phyloP scores from a whole-genome alignment of 1,139 yeast genomes.

The Meyerozyma elateridarum region DNA sequence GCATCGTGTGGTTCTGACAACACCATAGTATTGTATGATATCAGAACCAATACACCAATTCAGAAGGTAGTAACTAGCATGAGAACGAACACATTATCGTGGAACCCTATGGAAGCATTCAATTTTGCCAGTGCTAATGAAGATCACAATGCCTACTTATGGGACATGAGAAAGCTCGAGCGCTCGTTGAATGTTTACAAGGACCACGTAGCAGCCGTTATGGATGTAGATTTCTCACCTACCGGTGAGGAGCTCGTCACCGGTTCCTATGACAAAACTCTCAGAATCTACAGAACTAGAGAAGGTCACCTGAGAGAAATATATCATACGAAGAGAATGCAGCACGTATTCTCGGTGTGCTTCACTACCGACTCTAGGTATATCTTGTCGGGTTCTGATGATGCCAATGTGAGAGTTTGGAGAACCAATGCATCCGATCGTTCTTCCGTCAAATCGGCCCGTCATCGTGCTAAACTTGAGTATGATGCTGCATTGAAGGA shows the following conservation, averaged over 20 bases:
- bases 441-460: constrained; percentile 71
- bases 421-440: constrained; percentile 82
- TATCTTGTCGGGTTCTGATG: constrained; percentile 89
- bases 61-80: constrained; percentile 82
- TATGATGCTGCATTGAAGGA: constrained; percentile 90
- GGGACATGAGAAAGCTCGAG: constrained; percentile 92
- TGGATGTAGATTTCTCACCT: constrained; percentile 93
- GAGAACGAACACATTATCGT: constrained; percentile 80
- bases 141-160: constrained; percentile 90
- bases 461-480: constrained; percentile 79
- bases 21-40: constrained; percentile 83
- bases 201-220: constrained; percentile 94
- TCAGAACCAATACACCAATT: constrained; percentile 87
- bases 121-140: constrained; percentile 90
- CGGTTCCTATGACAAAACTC: constrained; percentile 91
- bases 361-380: constrained; percentile 87
- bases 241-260: constrained; percentile 96
- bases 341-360: constrained; percentile 78
- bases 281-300: constrained; percentile 68
- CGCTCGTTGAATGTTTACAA: constrained; percentile 80
- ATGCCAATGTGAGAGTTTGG: constrained; percentile 93
- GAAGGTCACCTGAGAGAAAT: constrained; percentile 94
- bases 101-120: constrained; percentile 99
- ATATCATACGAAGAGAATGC: constrained; percentile 97
- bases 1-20: constrained; percentile 94